These are phyloP conservation scores for Aspergillus panamensis DNA, from an alignment of 495 filamentous ascomycete genomes.

Conservation along the genomic window DNA sequence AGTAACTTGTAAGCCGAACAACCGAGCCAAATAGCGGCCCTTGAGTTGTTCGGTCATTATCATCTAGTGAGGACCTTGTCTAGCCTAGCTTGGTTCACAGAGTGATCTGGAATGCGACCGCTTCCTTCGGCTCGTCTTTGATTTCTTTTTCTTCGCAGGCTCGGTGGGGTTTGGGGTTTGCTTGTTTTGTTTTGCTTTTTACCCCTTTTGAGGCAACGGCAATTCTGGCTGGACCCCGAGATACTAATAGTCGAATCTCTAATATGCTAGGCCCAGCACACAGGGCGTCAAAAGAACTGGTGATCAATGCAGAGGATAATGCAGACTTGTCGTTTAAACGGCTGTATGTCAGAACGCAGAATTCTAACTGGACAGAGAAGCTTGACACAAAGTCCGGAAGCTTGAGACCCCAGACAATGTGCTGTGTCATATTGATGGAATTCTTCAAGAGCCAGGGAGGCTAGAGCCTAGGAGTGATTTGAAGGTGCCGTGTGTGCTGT, in stretches of 20 bases:
- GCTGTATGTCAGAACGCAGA: slow-evolving; percentile 20
- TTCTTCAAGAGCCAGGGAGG: slow-evolving; percentile 13
- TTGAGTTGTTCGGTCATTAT: neutral
- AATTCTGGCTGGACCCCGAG: neutral
- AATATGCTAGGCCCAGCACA: slow-evolving; percentile 7
- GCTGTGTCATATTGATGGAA: slow-evolving; percentile 20
- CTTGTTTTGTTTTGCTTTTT: slow-evolving; percentile 1
- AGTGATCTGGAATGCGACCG: slow-evolving; percentile 6
- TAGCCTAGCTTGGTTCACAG: slow-evolving; percentile 2
- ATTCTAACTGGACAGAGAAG: slow-evolving; percentile 16
- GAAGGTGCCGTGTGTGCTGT: neutral
- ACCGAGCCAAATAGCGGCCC: slow-evolving; percentile 3
- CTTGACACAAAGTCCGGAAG: slow-evolving; percentile 19
- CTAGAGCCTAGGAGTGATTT: neutral
- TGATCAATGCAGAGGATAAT: slow-evolving; percentile 25
- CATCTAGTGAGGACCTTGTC: neutral
- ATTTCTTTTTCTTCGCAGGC: neutral
- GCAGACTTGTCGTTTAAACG: slow-evolving; percentile 23
- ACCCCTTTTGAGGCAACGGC: neutral
- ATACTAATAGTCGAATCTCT: neutral
- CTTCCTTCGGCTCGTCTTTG: neutral
- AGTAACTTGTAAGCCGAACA: slow-evolving; percentile 5
- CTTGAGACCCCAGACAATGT: slow-evolving; percentile 16
- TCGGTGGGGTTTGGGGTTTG: neutral
- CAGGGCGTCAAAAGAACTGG: slow-evolving; percentile 21